Conservation (phyloP, 805 yeast genomes). For the Candida vaughaniae region DNA sequence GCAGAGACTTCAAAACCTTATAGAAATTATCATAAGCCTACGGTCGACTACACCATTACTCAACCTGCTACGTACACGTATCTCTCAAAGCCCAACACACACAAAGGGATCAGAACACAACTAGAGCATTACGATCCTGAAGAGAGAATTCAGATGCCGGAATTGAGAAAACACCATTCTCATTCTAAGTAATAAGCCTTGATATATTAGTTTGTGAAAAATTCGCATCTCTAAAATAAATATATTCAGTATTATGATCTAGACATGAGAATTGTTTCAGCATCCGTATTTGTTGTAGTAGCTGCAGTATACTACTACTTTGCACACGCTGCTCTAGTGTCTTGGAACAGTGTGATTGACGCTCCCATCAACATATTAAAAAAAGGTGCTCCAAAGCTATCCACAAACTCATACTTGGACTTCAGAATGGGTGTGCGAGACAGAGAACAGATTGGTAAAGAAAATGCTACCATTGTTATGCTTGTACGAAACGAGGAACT, state of each 20-base stretch:
- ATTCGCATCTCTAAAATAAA: too few species aligned
- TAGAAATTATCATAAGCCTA: constrained; percentile 4
- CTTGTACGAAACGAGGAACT: constrained; percentile 81
- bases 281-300: constrained; percentile 1
- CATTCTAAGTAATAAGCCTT: too few species aligned
- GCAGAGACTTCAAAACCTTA: not conserved
- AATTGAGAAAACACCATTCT: not conserved
- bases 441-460: constrained; percentile 46
- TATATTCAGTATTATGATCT: too few species aligned
- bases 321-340: not conserved
- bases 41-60: constrained; percentile 14
- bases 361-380: not conserved
- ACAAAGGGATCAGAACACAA: not conserved
- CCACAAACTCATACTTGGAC: constrained; percentile 28
- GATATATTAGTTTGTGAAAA: too few species aligned
- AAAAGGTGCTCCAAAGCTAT: constrained; percentile 20
- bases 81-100: constrained; percentile 9
- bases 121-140: constrained; percentile 5
- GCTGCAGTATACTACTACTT: constrained; percentile 5
- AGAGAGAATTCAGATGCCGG: constrained; percentile 1
- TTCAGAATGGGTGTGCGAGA: constrained; percentile 25
- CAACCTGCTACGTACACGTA: constrained; percentile 13
- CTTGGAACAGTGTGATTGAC: not conserved
- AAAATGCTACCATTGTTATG: constrained; percentile 87
- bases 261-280: constrained; percentile 18